Percentiles rank a stretch among this genome's conserved stretches.
Evolutionary conservation across 192 early-diverging fungal species (phyloP).

Genomic region (Polychytrium aggregatum): DNA sequence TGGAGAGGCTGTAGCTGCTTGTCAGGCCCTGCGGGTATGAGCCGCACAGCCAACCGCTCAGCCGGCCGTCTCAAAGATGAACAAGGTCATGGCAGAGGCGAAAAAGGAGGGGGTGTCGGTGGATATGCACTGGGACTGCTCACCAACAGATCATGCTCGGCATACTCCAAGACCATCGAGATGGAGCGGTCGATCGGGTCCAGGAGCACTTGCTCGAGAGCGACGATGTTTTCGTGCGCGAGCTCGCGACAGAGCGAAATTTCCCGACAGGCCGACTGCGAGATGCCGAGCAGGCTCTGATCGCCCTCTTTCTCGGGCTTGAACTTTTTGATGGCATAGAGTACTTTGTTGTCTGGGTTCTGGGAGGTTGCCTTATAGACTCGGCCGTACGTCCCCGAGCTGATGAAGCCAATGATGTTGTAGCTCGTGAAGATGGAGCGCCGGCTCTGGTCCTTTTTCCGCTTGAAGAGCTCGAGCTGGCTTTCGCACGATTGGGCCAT

Average conservation of each 20-base stretch:
- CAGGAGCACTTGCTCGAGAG: constrained; percentile 75
- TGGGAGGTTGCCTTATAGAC: constrained; percentile 82
- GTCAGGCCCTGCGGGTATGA: too few species aligned
- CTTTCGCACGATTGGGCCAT: too few species aligned
- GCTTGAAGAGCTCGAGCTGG: constrained; percentile 6
- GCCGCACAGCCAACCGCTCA: too few species aligned
- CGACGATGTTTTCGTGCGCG: constrained; percentile 77
- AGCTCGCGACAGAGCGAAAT: constrained; percentile 89
- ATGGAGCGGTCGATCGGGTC: constrained; percentile 77
- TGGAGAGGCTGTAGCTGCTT: too few species aligned
- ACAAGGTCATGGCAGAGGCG: constrained; percentile 8
- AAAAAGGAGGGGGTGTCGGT: too few species aligned
- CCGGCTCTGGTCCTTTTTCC: constrained; percentile 1
- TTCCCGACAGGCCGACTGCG: constrained; percentile 88
- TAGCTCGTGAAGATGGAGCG: constrained; percentile 10
- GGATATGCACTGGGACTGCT: constrained; percentile 6
- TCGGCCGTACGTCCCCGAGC: constrained; percentile 88
- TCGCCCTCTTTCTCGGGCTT: constrained; percentile 94
- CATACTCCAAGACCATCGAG: constrained; percentile 95
- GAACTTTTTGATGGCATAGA: constrained; percentile 91
- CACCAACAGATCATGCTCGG: constrained; percentile 86
- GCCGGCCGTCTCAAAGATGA: too few species aligned
- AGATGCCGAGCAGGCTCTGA: constrained; percentile 63
- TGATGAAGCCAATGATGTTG: constrained; percentile 72
- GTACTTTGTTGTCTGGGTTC: constrained; percentile 8